These are phyloP conservation scores for Leishmania amazonensis DNA, from an alignment of 208 protist species.

Conservation along the genomic window DNA sequence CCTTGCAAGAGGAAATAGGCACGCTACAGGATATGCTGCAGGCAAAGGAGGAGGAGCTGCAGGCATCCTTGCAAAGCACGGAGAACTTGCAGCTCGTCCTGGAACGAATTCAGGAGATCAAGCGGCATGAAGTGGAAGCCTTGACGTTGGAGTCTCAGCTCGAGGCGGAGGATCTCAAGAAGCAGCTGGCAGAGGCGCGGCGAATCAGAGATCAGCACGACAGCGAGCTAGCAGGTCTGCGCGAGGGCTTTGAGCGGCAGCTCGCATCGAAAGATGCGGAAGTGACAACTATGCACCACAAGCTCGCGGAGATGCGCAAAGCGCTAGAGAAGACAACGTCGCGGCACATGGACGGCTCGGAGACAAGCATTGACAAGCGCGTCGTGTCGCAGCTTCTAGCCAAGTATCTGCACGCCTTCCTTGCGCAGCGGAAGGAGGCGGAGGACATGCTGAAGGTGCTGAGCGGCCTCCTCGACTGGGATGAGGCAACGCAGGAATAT, in stretches of 20 bases:
- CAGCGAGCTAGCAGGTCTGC: conserved; percentile 3
- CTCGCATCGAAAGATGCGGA: conserved; percentile 65
- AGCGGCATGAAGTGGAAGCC: conserved; percentile 27
- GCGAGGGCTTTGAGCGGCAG: conserved; percentile 23
- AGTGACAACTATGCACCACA: conserved; percentile 69
- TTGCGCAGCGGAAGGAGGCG: conserved; percentile 49
- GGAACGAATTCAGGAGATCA: conserved; percentile 33
- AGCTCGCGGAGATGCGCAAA: conserved; percentile 72
- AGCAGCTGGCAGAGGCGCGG: conserved; percentile 16
- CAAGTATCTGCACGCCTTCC: conserved; percentile 86
- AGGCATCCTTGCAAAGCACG: conserved; percentile 12
- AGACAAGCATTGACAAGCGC: conserved; percentile 78
- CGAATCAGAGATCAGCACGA: conserved; percentile 20
- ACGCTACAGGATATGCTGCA: conserved; percentile 35
- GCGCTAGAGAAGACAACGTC: conserved; percentile 61
- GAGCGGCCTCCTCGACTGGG: conserved; percentile 76
- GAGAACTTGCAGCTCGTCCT: conserved; percentile 40
- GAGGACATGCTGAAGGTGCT: conserved; percentile 83
- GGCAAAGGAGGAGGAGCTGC: conserved; percentile 34
- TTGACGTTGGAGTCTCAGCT: conserved; percentile 29
- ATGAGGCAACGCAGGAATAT: conserved; percentile 76
- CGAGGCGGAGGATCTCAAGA: conserved; percentile 31
- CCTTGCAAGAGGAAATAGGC: conserved; percentile 47
- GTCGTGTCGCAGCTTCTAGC: conserved; percentile 80
- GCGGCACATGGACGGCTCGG: conserved; percentile 53